Base-by-base conservation (phyloP, 2,329 filamentous ascomycete genomes). In the Neobulgaria alba region DNA sequence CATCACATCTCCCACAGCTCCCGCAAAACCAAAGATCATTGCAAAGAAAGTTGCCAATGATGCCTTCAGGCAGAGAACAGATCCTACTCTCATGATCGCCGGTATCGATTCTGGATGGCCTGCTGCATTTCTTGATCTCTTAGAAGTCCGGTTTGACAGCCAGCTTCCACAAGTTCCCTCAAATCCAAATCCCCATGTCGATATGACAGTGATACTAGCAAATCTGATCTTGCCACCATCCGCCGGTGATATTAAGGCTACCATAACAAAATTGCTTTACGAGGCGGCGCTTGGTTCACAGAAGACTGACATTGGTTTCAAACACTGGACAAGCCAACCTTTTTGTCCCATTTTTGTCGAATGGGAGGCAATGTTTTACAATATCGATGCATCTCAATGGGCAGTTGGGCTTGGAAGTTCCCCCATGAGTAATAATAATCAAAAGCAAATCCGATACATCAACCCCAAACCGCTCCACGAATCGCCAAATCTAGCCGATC, bases 321-420 rank as follows among this genome's bases (percentile, higher is more conserved):
- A 43, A 17, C 21, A 9, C 10, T 45, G 42, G 42, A 3, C 10
- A n/a, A 31, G 38, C 4, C 42, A 45, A 19, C 42, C 42, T 23
- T 45, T 39, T 12, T 41, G 33, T 29, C 42, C 42, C 4, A 26
- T 41, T 9, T 46, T 43, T 21, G 16, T 46, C 4, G 44, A 46
- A 16, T 46, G 44, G 44, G 36, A 43, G 15, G 38, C 16, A 2
- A 20, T 42, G 17, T 46, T 33, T 17, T 41, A 39, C 37, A 26
- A 43, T n/a, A 32, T 43, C 8, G 34, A 38, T 32, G 32, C 21
- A 4, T 30, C 31, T 3, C 21, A 30, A 23, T 39, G 36, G 36
- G 12, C 21, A 2, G 23, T 43, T n/a, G 30, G 17, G 10, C 41
- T 43, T 10, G 23, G 30, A n/a, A 36, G 18, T n/a, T 36, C 36